phyloP scores from a whole-genome alignment of 116 monocot species.

The Iris pallida region DNA sequence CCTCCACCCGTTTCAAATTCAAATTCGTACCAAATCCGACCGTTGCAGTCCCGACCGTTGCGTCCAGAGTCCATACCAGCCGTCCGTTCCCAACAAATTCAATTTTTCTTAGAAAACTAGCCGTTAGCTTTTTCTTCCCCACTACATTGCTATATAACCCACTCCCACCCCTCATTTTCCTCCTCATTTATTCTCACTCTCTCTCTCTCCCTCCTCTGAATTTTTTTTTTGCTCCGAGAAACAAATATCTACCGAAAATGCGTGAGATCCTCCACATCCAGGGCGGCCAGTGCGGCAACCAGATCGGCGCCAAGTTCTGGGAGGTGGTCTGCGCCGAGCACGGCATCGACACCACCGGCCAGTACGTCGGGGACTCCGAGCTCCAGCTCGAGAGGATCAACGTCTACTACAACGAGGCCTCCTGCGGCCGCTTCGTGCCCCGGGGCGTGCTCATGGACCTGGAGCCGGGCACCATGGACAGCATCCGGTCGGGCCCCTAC shows the following conservation, averaged over 20 bases:
- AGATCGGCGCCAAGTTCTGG: conserved; percentile 56
- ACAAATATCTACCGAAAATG: conserved; percentile 7
- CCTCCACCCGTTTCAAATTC: too few relatives aligned
- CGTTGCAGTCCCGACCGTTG: too few relatives aligned
- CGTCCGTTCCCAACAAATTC: too few relatives aligned
- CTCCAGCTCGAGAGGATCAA: conserved; percentile 21
- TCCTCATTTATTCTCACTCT: too few relatives aligned
- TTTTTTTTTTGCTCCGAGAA: too few relatives aligned
- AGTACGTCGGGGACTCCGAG: conserved; percentile 2
- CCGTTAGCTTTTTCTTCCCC: too few relatives aligned
- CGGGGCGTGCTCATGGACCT: conserved; percentile 54
- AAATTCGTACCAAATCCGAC: too few relatives aligned
- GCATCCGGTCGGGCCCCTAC: conserved; percentile 31
- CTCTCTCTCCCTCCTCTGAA: too few relatives aligned
- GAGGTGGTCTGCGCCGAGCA: conserved; percentile 51
- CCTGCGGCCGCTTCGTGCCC: conserved; percentile 33
- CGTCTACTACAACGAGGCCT: conserved; percentile 57
- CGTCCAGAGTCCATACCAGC: too few relatives aligned
- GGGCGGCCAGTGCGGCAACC: conserved; percentile 48
- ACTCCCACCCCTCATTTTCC: too few relatives aligned
- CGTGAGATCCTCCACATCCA: conserved; percentile 51
- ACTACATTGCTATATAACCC: too few relatives aligned
- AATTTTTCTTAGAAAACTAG: too few relatives aligned
- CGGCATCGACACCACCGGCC: conserved; percentile 25
- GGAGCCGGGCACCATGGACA: conserved; percentile 57